A percentile compares a stretch with the other conserved stretches of the same genome.
Evolutionary conservation across 2,329 filamentous ascomycete genomes (phyloP).

Genomic region (Pseudocercospora crystallina): DNA sequence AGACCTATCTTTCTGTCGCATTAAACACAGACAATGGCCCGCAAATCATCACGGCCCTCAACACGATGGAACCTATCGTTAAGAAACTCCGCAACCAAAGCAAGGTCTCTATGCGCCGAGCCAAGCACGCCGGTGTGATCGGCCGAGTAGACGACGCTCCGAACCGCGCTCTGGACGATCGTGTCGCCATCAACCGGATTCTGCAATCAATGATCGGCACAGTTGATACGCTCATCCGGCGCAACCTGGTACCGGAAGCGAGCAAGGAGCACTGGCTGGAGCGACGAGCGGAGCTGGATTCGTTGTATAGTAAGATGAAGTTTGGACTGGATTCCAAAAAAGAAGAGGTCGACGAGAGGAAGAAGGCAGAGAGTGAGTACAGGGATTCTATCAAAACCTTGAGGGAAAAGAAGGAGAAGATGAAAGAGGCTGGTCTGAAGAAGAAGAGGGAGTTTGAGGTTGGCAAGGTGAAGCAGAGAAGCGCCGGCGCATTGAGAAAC

Average conservation of each 20-base stretch:
- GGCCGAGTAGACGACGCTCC: conserved; percentile 12
- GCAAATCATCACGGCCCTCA: conserved; percentile 29
- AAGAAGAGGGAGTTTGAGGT: neutral
- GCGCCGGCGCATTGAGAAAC: neutral
- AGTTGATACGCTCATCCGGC: conserved; percentile 31
- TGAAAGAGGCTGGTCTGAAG: neutral
- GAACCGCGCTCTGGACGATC: conserved; percentile 8
- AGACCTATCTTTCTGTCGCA: conserved; percentile 58
- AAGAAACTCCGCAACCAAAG: conserved; percentile 5
- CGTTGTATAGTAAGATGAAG: conserved; percentile 8
- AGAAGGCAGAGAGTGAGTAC: neutral
- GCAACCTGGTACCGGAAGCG: conserved; percentile 22
- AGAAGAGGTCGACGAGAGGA: neutral
- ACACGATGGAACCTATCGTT: conserved; percentile 26
- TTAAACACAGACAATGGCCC: conserved; percentile 41
- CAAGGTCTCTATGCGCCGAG: neutral
- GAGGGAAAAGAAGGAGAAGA: neutral
- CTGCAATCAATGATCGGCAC: conserved; percentile 26
- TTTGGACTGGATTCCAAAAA: conserved; percentile 2
- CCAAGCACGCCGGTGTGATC: neutral
- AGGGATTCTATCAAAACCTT: neutral
- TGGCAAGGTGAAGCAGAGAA: neutral
- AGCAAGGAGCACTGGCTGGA: conserved; percentile 20
- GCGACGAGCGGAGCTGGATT: conserved; percentile 25
- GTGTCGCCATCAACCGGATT: conserved; percentile 7